Base-by-base conservation (phyloP, 2,329 filamentous ascomycete species). In the Stagonosporopsis cucurbitacearum region DNA sequence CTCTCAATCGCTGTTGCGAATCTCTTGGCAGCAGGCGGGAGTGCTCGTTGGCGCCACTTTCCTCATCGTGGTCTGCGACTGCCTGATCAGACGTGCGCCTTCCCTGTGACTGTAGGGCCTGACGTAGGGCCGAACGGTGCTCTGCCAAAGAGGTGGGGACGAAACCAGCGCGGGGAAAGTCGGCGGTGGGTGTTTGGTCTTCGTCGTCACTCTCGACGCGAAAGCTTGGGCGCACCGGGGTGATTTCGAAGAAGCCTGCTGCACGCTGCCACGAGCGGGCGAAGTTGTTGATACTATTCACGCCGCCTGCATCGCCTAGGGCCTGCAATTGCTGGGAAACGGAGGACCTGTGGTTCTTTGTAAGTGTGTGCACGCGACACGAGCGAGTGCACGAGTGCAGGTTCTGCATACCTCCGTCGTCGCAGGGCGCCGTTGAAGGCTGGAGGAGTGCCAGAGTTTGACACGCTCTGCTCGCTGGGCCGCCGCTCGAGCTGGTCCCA, bases 221-320 rank as follows among this genome's bases (percentile, higher is more conserved):
- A 71, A 96, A 92, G 30, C 90, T 88, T 13, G 88, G 87, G 15
- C 88, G 86, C 51, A 90, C 88, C 5, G 92, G 91, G 30, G 95
- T 88, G 64, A 96, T 91, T 74, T 97, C 93, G 61, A 87, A 85
- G 75, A 98, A 98, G 54, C 84, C 88, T 23, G 92, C 92, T 33
- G 94, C 94, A 73, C 94, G 88, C 76, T 94, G 91, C 90, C 92
- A 96, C 66, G 91, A 96, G 58, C 90, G 86, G 40, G 93, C 91
- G 73, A 98, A 98, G 69, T 93, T 96, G 70, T 95, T 89, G 67
- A 98, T 90, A 75, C 91, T 96, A 80, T 98, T 98, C 58, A 93
- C 89, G 46, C 94, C 94, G 62, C 94, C 95, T 43, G 91, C 88
- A 58, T 96, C 88, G 63, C 90, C 67, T 19, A 80, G 59, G 6